Evolutionary conservation across 2,329 filamentous ascomycete species (phyloP), one percentile per base, ranked within the genome.

Genomic region (Microdochium paspali): DNA sequence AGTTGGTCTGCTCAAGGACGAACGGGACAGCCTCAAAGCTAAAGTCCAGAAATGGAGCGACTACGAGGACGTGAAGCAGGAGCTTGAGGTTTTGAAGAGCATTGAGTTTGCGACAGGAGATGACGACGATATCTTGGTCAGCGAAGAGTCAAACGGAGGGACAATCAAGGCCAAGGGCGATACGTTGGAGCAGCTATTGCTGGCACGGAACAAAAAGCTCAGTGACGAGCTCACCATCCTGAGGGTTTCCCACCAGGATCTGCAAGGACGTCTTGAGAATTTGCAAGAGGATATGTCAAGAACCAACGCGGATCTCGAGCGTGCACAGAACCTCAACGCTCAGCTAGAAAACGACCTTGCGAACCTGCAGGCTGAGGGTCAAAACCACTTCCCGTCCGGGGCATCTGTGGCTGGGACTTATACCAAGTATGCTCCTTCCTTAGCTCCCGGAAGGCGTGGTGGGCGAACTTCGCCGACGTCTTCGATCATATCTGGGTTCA

Each of bases 401-500:
- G 90, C 90, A 62, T 97, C 91, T 2, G 87, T 96, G 35, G 90
- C 91, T 2, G 91, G 90, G 35, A 97, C 91, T 3, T 94, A 95
- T 63, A 91, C 86, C 21, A 80, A 86, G 44, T 87, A 90, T 59
- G 84, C 86, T 2, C 82, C 86, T 2, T 73, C 77, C 2, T 66
- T 73, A 12, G 73, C 72, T 32, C 73, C 76, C 1, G 75, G 79
- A 18, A 78, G 86, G 44, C 80, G 82, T 57, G 80, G 85, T 25
- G 79, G 84, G 35, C 72, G 75, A 45, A 79, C 85, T 15, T 97
- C 93, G 2, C 94, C 93, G 0, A 97, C 93, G 1, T 97, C 91
- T 3, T 97, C 91, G 20, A 97, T 98, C 58, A 97, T 98, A 58
- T 96, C 90, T 50, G 93, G 93, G n/a, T 90, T 96, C 61, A 87